Conservation (phyloP, 2,329 filamentous ascomycete genomes). For the Colletotrichum eremochloae region DNA sequence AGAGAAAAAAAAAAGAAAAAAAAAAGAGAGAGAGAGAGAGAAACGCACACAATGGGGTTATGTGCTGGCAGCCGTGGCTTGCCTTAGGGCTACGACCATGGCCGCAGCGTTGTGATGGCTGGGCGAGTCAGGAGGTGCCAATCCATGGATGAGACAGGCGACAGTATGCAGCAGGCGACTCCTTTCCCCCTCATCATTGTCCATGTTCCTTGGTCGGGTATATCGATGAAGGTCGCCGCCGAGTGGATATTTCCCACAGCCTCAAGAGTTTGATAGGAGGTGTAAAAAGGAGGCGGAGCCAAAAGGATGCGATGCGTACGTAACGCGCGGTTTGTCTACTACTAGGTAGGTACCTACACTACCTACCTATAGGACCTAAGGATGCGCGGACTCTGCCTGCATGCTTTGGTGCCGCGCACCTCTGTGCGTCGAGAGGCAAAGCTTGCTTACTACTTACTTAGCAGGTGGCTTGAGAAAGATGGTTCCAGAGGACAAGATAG, state of each 20-base stretch:
- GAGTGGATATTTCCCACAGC: background rate
- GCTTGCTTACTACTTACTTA: background rate
- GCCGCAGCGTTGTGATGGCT: conserved; percentile 16
- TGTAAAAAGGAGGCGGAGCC: no score
- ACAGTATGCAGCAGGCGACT: conserved; percentile 9
- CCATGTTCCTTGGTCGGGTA: background rate
- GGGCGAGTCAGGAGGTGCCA: conserved; percentile 34
- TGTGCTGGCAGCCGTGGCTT: conserved; percentile 41
- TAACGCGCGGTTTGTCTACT: no score
- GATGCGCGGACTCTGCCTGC: conserved; percentile 14
- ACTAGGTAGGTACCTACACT: no score
- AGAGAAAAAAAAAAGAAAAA: no score
- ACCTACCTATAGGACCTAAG: no score
- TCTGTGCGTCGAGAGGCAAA: background rate
- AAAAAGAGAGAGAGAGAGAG: background rate
- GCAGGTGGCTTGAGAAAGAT: no score
- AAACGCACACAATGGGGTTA: background rate
- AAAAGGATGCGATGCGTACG: no score
- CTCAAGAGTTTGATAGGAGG: no score
- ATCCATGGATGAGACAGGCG: conserved; percentile 12
- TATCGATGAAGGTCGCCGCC: background rate
- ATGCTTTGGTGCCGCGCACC: conserved; percentile 1
- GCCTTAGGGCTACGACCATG: conserved; percentile 38
- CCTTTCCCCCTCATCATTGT: background rate
- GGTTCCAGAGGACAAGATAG: background rate